Percentiles rank a stretch among this genome's conserved stretches.
Conservation (phyloP, 331 rosid genomes). For the Spiraea crenata region DNA sequence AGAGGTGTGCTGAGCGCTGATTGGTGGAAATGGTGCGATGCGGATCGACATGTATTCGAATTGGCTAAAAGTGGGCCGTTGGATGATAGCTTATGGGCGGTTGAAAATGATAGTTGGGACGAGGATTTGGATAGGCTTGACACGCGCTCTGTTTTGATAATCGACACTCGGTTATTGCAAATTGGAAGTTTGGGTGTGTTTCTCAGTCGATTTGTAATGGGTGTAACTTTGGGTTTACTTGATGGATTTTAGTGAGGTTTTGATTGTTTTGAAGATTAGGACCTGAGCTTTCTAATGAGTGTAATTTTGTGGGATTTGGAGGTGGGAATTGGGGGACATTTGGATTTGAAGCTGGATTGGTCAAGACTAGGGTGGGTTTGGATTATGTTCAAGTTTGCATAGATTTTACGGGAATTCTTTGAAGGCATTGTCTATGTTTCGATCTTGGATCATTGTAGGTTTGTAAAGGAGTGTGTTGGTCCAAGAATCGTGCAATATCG, state of each 20-base stretch:
- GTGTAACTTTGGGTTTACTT: neutral
- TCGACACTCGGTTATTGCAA: neutral
- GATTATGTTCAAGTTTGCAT: neutral
- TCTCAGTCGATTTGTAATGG: conserved; percentile 24
- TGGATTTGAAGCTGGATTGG: neutral
- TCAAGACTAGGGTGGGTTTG: conserved; percentile 4
- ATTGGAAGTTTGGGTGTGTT: conserved; percentile 29
- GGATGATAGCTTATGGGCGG: conserved; percentile 48
- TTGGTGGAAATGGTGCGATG: conserved; percentile 41
- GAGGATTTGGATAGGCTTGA: conserved; percentile 5
- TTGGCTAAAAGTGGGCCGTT: conserved; percentile 40
- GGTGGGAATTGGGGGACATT: neutral
- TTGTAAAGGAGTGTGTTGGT: neutral
- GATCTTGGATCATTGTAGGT: neutral
- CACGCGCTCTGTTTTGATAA: neutral
- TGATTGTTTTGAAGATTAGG: neutral
- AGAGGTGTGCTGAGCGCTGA: conserved; percentile 29
- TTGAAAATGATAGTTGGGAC: neutral
- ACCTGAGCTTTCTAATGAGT: conserved; percentile 22
- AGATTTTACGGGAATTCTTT: neutral
- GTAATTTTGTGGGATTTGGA: conserved; percentile 2
- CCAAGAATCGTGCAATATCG: neutral
- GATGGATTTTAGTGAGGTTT: conserved; percentile 18
- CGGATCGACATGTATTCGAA: conserved; percentile 32
- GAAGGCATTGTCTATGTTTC: neutral